Percentiles rank a stretch among this genome's conserved stretches.
These are phyloP conservation scores for Metschnikowia arizonensis DNA, from an alignment of 805 yeast genomes.

Conservation along the genomic window DNA sequence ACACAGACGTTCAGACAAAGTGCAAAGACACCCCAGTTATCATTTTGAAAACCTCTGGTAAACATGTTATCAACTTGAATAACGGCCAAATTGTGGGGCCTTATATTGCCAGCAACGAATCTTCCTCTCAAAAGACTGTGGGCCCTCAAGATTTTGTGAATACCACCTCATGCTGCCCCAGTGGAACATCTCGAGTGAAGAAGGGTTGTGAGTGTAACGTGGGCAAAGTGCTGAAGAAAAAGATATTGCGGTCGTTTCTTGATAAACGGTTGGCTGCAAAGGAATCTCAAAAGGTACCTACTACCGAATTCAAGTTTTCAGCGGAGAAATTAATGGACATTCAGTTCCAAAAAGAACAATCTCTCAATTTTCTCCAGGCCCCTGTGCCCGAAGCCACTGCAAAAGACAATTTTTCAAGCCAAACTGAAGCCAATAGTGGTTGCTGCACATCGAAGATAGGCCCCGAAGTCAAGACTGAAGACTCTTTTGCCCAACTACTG, in stretches of 20 bases:
- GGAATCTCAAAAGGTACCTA: not conserved
- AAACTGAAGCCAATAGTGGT: not conserved
- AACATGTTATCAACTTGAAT: constrained; percentile 37
- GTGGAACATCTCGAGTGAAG: constrained; percentile 17
- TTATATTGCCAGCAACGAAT: constrained; percentile 20
- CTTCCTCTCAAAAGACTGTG: constrained; percentile 5
- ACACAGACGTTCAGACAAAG: constrained; percentile 2
- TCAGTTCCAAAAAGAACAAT: not conserved
- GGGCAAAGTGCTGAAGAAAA: constrained; percentile 30
- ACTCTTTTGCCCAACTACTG: not conserved
- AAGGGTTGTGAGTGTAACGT: constrained; percentile 32
- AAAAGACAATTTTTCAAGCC: not conserved
- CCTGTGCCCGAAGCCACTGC: not conserved
- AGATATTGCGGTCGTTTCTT: constrained; percentile 32
- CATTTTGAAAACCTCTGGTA: constrained; percentile 35
- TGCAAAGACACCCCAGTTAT: constrained; percentile 25
- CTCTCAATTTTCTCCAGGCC: not conserved
- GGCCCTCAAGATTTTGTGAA: constrained; percentile 31
- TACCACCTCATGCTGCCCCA: constrained; percentile 31
- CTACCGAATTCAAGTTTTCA: not conserved
- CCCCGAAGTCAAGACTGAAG: no score
- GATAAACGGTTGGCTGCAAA: constrained; percentile 20
- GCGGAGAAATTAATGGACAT: not conserved
- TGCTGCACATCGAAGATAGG: not conserved
- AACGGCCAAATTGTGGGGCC: constrained; percentile 39